Conservation (phyloP, 2,329 filamentous ascomycete species). For the Chrysoporthe cubensis region DNA sequence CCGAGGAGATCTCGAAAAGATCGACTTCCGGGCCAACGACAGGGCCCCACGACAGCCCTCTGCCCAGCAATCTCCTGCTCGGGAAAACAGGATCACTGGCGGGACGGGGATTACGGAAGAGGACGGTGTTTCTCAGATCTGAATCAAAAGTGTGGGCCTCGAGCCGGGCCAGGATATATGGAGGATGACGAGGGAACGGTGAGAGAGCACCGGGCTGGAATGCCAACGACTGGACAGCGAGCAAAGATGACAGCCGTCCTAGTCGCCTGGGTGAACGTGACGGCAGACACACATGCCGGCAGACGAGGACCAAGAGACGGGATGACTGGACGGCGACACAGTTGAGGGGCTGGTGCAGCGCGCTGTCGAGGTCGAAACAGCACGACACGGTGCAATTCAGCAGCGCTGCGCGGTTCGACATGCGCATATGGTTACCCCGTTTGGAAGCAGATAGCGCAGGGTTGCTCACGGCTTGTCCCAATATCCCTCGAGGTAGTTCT, state of each 20-base stretch:
- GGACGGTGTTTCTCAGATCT: conserved; percentile 1
- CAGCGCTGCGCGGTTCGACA: not conserved
- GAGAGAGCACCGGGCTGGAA: not conserved
- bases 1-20: conserved; percentile 2
- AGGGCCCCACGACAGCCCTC: not conserved
- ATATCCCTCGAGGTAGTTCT: not conserved
- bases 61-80: not conserved
- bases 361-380: not conserved
- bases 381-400: not conserved
- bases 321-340: too few species aligned
- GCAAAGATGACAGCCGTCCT: not conserved
- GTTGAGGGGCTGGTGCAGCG: not conserved
- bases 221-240: not conserved
- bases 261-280: not conserved
- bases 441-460: not conserved
- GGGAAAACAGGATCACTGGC: not conserved
- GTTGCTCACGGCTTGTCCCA: not conserved
- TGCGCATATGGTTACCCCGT: not conserved
- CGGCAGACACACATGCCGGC: not conserved
- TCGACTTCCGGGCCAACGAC: conserved; percentile 7
- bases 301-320: not conserved
- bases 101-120: not conserved
- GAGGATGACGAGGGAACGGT: not conserved
- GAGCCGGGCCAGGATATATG: not conserved
- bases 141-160: not conserved